Evolutionary conservation across 202 grass and related monocot genomes (phyloP), one percentile per base, ranked within the genome.

Genomic region (Saccharum hybrid): DNA sequence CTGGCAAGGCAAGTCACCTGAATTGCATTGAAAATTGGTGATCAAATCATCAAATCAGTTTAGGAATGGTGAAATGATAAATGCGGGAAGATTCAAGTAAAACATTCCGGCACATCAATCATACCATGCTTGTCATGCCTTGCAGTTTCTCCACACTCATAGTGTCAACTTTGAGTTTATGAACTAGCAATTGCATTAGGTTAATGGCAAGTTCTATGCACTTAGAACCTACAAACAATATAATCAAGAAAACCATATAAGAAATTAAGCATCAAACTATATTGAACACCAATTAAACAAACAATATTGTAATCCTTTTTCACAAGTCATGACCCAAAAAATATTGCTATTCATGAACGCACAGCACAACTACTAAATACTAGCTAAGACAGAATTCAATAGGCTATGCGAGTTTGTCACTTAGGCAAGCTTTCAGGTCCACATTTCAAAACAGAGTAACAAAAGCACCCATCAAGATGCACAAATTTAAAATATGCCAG

Each of bases 1-100:
- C 73, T 85, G n/a, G 93, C 89, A 83, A 98, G 88, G 71, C 75
- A 92, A 63, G 86, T 64, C 22, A 96, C 91, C 96, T 98, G 85
- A 76, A 90, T 85, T 75, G 66, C 63, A 77, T 90, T 36, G 81
- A 14, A 63, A 56, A 72, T 71, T 81, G 52, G 68, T 23, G 9
- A 65, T 23, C 40, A 84, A 81, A 71, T 23, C 54, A 65, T 77
- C 56, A 85, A 28, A 28, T 81, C 28, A 74, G 48, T 18, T 72
- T 52, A 68, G 31, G 23, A 74, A 77, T 65, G 66, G 30, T 81
- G 28, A 77, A 30, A 85, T 1, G 1, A 56, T 8, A 77, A 81
- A 16, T 16, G 7, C 23, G 74, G 22, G 66, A 23, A 78, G 13
- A 51, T 71, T 38, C 28, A 39, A 4, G 65, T 5, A 78, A 76